Conservation (phyloP, 192 early-diverging fungal genomes). For the Coemansia umbellata region DNA sequence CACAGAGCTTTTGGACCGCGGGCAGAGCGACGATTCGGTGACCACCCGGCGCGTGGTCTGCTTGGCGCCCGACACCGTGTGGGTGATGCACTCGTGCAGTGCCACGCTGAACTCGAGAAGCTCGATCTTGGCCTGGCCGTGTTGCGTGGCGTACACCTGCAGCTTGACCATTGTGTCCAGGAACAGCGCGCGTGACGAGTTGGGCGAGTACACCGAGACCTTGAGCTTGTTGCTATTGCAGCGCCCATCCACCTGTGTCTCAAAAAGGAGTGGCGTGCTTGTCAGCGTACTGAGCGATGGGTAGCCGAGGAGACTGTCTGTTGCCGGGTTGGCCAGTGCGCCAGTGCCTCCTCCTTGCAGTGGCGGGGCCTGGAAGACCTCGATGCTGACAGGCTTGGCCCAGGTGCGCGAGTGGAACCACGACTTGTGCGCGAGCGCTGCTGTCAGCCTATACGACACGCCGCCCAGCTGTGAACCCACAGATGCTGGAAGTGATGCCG, state of each 20-base stretch:
- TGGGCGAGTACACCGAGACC: constrained; percentile 24
- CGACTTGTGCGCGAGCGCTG: background rate
- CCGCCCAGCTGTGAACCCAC: constrained; percentile 24
- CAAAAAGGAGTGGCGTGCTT: constrained; percentile 17
- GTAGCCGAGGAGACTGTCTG: constrained; percentile 8
- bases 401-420: constrained; percentile 11
- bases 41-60: constrained; percentile 11
- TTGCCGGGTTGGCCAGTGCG: background rate
- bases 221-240: constrained; percentile 3
- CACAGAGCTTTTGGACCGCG: background rate
- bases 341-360: background rate
- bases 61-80: constrained; percentile 11
- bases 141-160: constrained; percentile 19
- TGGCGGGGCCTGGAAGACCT: constrained; percentile 15
- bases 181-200: constrained; percentile 22
- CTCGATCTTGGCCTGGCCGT: background rate
- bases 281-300: constrained; percentile 13
- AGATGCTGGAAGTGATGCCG: constrained; percentile 21
- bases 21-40: constrained; percentile 13
- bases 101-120: constrained; percentile 19
- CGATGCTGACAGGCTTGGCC: constrained; percentile 8
- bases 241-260: constrained; percentile 3
- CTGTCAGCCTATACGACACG: constrained; percentile 16
- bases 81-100: constrained; percentile 19
- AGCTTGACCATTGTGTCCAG: constrained; percentile 10